Evolutionary conservation across 2,329 filamentous ascomycete genomes (phyloP), one percentile per base, ranked within the genome.

Genomic region (Coleophoma eucalyptorum): DNA sequence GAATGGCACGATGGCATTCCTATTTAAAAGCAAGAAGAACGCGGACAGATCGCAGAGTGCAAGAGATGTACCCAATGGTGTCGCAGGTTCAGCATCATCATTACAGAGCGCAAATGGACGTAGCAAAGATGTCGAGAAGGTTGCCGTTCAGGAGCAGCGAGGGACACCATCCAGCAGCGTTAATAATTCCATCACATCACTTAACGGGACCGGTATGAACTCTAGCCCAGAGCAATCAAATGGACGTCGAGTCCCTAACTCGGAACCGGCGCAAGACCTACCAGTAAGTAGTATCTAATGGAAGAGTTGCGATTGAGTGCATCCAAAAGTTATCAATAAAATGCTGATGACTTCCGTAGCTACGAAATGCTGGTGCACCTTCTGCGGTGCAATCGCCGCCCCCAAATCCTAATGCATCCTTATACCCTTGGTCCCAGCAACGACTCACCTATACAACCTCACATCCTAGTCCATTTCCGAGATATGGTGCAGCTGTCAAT

Each of bases 401-500:
- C 54, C 66, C 69, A 57, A 80, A 83, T 55, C 79, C 83, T 38
- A 94, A 92, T 68, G 77, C 86, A 38, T 90, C 90, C 5, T 82
- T 96, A 49, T 99, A 97, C 65, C 94, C 94, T 0, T 99, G 94
- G 94, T 96, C 93, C 56, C 90, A 96, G 67, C 85, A 90, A 53
- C 84, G 89, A 50, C 71, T 99, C 48, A 93, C 88, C 57, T 96
- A 96, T 68, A 89, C 89, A 15, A 84, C 90, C 5, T 81, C 86
- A 3, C 86, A 91, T 63, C 81, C 86, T 11, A 92, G 90, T 59
- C 94, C 94, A 0, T 99, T 99, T 62, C 94, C 94, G 13, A 85
- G 94, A 67, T 99, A 99, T 79, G 94, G 94, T 66, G 91, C 95
- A 47, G 94, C 95, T 6, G 93, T 97, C 67, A 99, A 99, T 68